A percentile compares a stretch with the other conserved stretches of the same genome.
Conservation (phyloP, 768 basidiomycete genomes). For the Gyrodon lividus region DNA sequence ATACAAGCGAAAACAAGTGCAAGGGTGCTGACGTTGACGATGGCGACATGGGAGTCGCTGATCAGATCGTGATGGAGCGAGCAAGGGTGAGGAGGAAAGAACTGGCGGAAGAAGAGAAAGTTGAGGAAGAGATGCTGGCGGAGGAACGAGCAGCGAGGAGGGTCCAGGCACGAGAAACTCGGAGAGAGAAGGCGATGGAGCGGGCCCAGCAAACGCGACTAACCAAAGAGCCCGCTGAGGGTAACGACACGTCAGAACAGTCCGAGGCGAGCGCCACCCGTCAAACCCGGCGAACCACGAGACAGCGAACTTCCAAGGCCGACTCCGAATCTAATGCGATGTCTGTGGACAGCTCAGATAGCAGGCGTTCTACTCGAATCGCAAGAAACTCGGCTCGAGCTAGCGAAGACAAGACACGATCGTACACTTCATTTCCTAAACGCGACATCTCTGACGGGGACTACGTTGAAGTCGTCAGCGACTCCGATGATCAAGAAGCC, state of each 20-base stretch:
- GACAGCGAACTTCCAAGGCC: neutral
- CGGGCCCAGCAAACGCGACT: constrained; percentile 16
- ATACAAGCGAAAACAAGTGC: constrained; percentile 30
- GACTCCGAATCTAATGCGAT: constrained; percentile 29
- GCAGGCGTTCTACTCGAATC: constrained; percentile 7
- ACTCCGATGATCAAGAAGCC: neutral
- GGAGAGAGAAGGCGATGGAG: constrained; percentile 21
- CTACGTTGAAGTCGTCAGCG: neutral
- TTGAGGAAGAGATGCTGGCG: constrained; percentile 30
- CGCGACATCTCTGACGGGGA: constrained; percentile 6
- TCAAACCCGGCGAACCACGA: constrained; percentile 1
- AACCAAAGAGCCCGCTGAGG: constrained; percentile 2
- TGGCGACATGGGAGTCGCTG: constrained; percentile 33
- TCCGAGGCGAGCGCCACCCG: constrained; percentile 10
- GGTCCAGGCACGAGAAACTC: constrained; percentile 13
- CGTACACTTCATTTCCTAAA: neutral
- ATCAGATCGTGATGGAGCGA: constrained; percentile 45
- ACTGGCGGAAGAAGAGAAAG: constrained; percentile 40
- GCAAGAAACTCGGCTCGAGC: neutral
- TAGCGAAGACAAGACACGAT: neutral
- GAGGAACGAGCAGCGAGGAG: constrained; percentile 24
- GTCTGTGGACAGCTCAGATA: constrained; percentile 25
- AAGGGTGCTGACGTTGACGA: constrained; percentile 38
- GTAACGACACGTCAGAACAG: neutral
- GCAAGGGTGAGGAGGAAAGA: constrained; percentile 41